Base-by-base conservation (phyloP, 805 yeast species). In the Candida morakotiae region DNA sequence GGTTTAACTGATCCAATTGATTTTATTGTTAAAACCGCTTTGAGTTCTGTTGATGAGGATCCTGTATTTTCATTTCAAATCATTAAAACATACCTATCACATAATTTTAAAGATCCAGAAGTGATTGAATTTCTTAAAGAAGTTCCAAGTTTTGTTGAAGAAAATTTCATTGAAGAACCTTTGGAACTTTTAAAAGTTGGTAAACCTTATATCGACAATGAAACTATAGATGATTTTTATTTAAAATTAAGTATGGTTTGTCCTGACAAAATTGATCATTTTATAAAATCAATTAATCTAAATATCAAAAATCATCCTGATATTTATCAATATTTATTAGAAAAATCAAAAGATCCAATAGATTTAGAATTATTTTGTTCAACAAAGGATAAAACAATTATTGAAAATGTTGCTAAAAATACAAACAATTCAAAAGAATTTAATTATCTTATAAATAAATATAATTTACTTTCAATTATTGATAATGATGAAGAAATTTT, bases 221-320 rank as follows among this genome's bases (percentile, higher is more conserved):
- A 58, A n/a, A 31, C 54, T 11, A 52, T 71, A 27, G 61, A 65
- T 39, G 62, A 60, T 26, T 45, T 55, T 19, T 67, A 49, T 40
- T 32, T 49, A n/a, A 67, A 64, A 27, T 35, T 67, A 4, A 38
- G 44, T 13, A 39, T 33, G 43, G 56, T 50, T 6, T 43, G 13
- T 13, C 46, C 46, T 14, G 27, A 4, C 2, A 21, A 19, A 19
- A 21, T 40, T n/a, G 17, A 28, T 18, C 4, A 15, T 16, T 34
- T 34, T 22, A 10, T 34, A 2, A 27, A 20, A 28, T 10, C 24
- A 2, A 16, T 34, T 6, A 19, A 34, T 28, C 14, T 32, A 5
- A 22, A 35, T 9, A 42, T 49, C 10, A 26, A 46, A 16, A 43
- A 52, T 17, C 49, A 36, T 34, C 50, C 55, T 3, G 55, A 53